phyloP scores from a whole-genome alignment of 176 grass and related monocot genomes.

The Oryza longistaminata region DNA sequence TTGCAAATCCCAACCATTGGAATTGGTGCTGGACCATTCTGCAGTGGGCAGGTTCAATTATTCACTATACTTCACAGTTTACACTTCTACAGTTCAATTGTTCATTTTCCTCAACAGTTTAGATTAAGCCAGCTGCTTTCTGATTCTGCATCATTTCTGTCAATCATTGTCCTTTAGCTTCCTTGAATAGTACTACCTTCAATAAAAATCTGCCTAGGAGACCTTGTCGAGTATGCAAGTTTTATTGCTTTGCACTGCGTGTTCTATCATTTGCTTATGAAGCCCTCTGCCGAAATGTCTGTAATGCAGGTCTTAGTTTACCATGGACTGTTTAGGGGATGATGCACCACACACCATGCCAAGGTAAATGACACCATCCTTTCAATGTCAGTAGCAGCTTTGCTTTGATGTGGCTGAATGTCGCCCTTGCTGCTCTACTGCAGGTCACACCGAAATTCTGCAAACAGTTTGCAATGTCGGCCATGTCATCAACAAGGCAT shows the following conservation, averaged over 20 bases:
- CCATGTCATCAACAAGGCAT: constrained; percentile 70
- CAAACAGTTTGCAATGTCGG: constrained; percentile 72
- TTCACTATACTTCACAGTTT: neutral
- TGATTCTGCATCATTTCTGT: neutral
- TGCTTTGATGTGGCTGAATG: neutral
- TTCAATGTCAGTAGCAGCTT: neutral
- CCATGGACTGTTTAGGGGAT: constrained; percentile 92
- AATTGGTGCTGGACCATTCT: constrained; percentile 91
- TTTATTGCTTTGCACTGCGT: no score
- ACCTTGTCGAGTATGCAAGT: neutral
- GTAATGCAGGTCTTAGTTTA: constrained; percentile 83
- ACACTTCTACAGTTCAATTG: neutral
- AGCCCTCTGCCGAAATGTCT: constrained; percentile 1
- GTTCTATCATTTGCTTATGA: no score
- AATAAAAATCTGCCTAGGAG: neutral
- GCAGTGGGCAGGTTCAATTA: constrained; percentile 80
- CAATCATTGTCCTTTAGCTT: neutral
- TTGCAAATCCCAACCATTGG: constrained; percentile 88
- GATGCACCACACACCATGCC: constrained; percentile 89
- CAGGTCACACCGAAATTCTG: constrained; percentile 98
- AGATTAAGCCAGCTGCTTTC: neutral
- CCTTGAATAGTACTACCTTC: neutral
- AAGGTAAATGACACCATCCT: constrained; percentile 47
- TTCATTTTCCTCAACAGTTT: neutral
- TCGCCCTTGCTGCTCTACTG: constrained; percentile 8